Percentiles rank a stretch among this genome's conserved stretches.
phyloP scores from a whole-genome alignment of 257 asterid species.

The Solanum bulbocastanum region DNA sequence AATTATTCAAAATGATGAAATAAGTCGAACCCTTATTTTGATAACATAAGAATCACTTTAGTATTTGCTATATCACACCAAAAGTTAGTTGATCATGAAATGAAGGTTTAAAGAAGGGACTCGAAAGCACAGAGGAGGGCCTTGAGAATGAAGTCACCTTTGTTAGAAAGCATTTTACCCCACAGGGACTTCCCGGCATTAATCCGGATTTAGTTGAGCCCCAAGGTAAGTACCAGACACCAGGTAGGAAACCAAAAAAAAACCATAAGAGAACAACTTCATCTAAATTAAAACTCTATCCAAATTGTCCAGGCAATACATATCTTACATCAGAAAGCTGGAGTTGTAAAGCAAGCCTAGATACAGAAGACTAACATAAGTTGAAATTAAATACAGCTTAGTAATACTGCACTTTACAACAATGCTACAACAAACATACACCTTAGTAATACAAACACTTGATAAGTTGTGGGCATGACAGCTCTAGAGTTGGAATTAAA shows the following conservation, averaged over 20 bases:
- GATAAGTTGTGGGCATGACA: background rate
- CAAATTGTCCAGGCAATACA: no score
- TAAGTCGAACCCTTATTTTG: background rate
- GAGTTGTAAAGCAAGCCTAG: background rate
- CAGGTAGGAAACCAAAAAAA: background rate
- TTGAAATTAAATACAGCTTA: background rate
- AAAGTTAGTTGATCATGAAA: background rate
- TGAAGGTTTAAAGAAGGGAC: background rate
- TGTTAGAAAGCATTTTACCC: background rate
- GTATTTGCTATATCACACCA: background rate
- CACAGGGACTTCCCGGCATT: fast-evolving
- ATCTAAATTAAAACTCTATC: background rate
- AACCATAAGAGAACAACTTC: no score
- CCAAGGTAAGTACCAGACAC: background rate
- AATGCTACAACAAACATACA: background rate
- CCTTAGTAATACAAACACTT: background rate
- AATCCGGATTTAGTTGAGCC: no score
- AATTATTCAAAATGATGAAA: background rate
- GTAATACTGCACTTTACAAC: background rate
- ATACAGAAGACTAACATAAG: background rate
- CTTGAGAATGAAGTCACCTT: no score
- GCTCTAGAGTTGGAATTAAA: background rate
- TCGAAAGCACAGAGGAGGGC: no score
- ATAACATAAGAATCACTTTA: no score
- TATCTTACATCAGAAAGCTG: background rate